A percentile compares a stretch with the other conserved stretches of the same genome.
phyloP scores from a whole-genome alignment of 352 stramenopile species.

The Pseudoperonospora humuli region DNA sequence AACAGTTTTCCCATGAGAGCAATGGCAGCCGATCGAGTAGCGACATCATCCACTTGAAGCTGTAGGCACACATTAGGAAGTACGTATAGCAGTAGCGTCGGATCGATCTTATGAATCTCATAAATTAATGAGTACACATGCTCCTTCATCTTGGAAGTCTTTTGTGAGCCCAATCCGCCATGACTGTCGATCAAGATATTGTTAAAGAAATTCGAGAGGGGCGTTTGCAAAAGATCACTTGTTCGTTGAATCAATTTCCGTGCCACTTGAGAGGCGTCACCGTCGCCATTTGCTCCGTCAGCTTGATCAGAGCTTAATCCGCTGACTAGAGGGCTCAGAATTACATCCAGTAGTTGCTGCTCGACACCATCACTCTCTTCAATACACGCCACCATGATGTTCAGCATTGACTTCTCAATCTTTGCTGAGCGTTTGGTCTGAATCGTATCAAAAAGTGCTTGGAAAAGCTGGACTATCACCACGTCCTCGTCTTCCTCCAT shows the following conservation, averaged over 20 bases:
- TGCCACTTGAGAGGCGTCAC: slow-evolving; percentile 44
- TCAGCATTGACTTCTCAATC: slow-evolving; percentile 72
- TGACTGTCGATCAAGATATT: slow-evolving; percentile 59
- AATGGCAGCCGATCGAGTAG: slow-evolving; percentile 69
- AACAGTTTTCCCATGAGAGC: slow-evolving; percentile 75
- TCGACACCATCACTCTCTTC: slow-evolving; percentile 66
- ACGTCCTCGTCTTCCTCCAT: slow-evolving; percentile 29
- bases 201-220: slow-evolving; percentile 77
- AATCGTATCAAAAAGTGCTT: slow-evolving; percentile 58
- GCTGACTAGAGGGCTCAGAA: slow-evolving; percentile 49
- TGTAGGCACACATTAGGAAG: slow-evolving; percentile 83
- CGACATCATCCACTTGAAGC: slow-evolving; percentile 80
- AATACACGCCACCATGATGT: slow-evolving; percentile 61
- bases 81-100: slow-evolving; percentile 70
- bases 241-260: slow-evolving; percentile 69
- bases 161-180: slow-evolving; percentile 6
- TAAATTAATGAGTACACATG: slow-evolving; percentile 82
- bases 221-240: slow-evolving; percentile 53
- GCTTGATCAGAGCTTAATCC: background rate
- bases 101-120: slow-evolving; percentile 71
- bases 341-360: slow-evolving; percentile 53
- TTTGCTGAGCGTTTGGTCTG: slow-evolving; percentile 49
- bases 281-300: background rate
- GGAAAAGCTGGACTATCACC: slow-evolving; percentile 70
- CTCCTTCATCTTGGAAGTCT: slow-evolving; percentile 55